Base-by-base conservation (phyloP, 2,329 filamentous ascomycete species). In the Neophaeococcomyces mojaviensis region DNA sequence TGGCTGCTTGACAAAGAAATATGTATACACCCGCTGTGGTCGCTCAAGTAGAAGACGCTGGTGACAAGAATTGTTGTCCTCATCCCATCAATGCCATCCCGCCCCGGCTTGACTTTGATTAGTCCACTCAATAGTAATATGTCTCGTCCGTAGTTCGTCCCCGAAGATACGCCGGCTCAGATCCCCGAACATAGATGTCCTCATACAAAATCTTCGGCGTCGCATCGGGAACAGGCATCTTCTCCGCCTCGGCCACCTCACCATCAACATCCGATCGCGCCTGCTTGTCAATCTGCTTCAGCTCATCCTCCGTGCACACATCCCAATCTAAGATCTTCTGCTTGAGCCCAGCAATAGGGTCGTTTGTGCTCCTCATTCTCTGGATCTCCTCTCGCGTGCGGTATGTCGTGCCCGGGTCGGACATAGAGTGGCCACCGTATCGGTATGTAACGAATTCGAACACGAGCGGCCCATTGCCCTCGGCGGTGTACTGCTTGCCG, bases 351-450 rank as follows among this genome's bases (percentile, higher is more conserved):
- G 89, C 88, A 64, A 98, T 98, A 58, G 92, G 88, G 73, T 98
- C 92, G 73, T 97, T 87, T 72, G 92, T 98, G 61, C 86, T 94
- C 64, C 92, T 87, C 92, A 98, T 98, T 70, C 90, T 89, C 78
- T 96, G 90, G 65, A 98, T 95, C 76, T 98, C 92, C 77, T 98
- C 92, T 71, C 92, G 88, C 59, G 90, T 96, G 69, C 89, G 85
- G 84, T 98, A 98, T 61, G 92, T 97, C 69, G 92, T 98, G 68
- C 92, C 92, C 49, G 92, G 92, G 70, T 98, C 92, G 64, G 90
- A 97, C 92, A 98, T 98, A 73, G 88, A 96, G 83, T 98, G 92
- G 59, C 92, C 92, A 67, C 92, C 92, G 70, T 98, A 98, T 64
- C 92, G 82, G 84, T 98, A 98, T 61, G 92, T 98, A 64, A 98